These are phyloP conservation scores for Conticribra weissflogii DNA, from an alignment of 108 stramenopile genomes.

Conservation along the genomic window DNA sequence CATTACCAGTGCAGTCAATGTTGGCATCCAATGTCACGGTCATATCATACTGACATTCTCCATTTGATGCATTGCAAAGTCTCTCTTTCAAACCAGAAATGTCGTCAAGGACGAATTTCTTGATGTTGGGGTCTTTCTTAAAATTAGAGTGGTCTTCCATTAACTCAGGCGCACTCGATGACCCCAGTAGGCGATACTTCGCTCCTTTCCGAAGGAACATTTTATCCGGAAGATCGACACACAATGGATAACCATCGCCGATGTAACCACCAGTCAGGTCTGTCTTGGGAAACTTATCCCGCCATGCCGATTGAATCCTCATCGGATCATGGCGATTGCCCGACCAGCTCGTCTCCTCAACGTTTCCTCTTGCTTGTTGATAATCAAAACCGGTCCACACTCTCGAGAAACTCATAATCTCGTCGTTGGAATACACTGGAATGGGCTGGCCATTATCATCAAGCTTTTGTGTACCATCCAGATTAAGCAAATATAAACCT, in stretches of 20 bases:
- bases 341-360: conserved; percentile 3
- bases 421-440: conserved; percentile 51
- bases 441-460: conserved; percentile 43
- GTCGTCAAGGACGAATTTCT: conserved; percentile 19
- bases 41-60: conserved; percentile 29
- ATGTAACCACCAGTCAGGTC: conserved; percentile 44
- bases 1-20: conserved; percentile 32
- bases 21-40: conserved; percentile 34
- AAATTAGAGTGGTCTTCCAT: conserved; percentile 36
- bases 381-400: conserved; percentile 46
- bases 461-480: conserved; percentile 48
- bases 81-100: conserved; percentile 20
- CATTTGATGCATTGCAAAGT: conserved; percentile 30
- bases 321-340: conserved; percentile 36
- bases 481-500: conserved; percentile 51
- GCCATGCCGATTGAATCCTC: conserved; percentile 5
- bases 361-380: not conserved
- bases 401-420: conserved; percentile 39
- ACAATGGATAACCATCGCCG: conserved; percentile 53
- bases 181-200: conserved; percentile 23
- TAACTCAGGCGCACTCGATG: conserved; percentile 8
- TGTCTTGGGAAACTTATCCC: conserved; percentile 49
- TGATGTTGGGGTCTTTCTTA: conserved; percentile 7
- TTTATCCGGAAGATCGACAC: conserved; percentile 49
- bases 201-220: conserved; percentile 49